Evolutionary conservation across 768 basidiomycete species (phyloP).

Genomic region (Mycena pura): DNA sequence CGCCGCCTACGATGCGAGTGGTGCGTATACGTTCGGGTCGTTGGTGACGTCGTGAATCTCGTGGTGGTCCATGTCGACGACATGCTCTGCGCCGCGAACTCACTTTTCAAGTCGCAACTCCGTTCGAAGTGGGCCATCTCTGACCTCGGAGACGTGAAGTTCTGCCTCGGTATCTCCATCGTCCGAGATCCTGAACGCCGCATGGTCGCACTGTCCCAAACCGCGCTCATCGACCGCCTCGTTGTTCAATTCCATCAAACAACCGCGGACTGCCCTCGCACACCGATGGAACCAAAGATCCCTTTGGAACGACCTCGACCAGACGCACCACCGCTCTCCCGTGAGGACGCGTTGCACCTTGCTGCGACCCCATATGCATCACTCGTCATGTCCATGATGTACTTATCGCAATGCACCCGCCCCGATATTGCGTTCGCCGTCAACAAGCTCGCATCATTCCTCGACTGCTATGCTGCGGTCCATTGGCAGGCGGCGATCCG

Average conservation of each 20-base stretch:
- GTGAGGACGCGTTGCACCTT: no score
- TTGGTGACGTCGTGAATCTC: slow-evolving; percentile 11
- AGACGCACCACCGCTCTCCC: no score
- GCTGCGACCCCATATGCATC: no score
- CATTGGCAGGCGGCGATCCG: slow-evolving; percentile 44
- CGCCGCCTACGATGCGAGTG: slow-evolving; percentile 17
- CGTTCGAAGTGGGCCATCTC: slow-evolving; percentile 31
- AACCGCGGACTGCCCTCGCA: no score
- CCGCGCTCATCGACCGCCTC: slow-evolving; percentile 34
- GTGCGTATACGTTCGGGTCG: slow-evolving; percentile 23
- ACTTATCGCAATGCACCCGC: slow-evolving; percentile 34
- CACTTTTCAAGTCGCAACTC: slow-evolving; percentile 30
- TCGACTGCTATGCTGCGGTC: slow-evolving; percentile 27
- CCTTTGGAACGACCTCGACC: no score
- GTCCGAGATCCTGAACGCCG: slow-evolving; percentile 28
- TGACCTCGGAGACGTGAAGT: slow-evolving; percentile 40
- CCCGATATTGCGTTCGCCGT: slow-evolving; percentile 29
- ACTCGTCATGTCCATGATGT: no score
- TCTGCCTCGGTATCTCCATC: slow-evolving; percentile 45
- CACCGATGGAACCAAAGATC: no score
- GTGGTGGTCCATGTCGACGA: slow-evolving; percentile 31
- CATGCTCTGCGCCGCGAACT: slow-evolving; percentile 15
- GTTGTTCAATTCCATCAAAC: no score
- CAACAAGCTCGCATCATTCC: slow-evolving; percentile 31
- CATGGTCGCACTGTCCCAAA: slow-evolving; percentile 32